Percentiles rank a stretch among this genome's conserved stretches.
Conservation (phyloP, 2,329 filamentous ascomycete genomes). For the Rhytidhysteron rufulum region DNA sequence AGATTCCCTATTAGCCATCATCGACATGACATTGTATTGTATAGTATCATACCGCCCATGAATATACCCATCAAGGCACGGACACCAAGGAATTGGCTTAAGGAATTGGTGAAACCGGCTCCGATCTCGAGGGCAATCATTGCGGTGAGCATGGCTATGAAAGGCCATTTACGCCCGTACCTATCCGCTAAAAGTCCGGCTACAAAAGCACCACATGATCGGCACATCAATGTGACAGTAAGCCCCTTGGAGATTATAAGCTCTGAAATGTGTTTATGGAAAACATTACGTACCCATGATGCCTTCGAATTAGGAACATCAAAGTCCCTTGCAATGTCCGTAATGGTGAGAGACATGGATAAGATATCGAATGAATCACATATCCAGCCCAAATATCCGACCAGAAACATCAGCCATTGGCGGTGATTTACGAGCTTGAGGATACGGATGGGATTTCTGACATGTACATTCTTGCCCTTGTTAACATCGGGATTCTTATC, state of each 20-base stretch:
- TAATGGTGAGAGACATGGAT: slow-evolving; percentile 59
- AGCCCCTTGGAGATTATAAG: slow-evolving; percentile 9
- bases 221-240: slow-evolving; percentile 27
- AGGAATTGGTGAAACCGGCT: slow-evolving; percentile 34
- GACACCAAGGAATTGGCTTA: slow-evolving; percentile 34
- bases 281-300: slow-evolving; percentile 47
- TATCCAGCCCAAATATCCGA: slow-evolving; percentile 39
- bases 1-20: too few relatives aligned
- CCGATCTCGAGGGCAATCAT: slow-evolving; percentile 36
- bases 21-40: slow-evolving; percentile 9
- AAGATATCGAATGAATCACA: slow-evolving; percentile 67
- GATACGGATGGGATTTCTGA: slow-evolving; percentile 44
- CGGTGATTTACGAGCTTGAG: slow-evolving; percentile 22
- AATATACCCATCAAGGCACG: slow-evolving; percentile 36
- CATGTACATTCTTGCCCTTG: background rate
- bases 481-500: background rate
- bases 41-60: slow-evolving; percentile 30
- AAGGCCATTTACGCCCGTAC: slow-evolving; percentile 32
- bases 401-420: slow-evolving; percentile 15
- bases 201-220: slow-evolving; percentile 25
- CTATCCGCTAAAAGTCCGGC: slow-evolving; percentile 24
- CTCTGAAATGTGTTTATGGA: background rate
- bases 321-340: slow-evolving; percentile 52
- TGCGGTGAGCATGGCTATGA: slow-evolving; percentile 31
- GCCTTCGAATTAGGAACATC: slow-evolving; percentile 54